Conservation (phyloP, 805 yeast species). For the Kluyveromyces nonfermentans region DNA sequence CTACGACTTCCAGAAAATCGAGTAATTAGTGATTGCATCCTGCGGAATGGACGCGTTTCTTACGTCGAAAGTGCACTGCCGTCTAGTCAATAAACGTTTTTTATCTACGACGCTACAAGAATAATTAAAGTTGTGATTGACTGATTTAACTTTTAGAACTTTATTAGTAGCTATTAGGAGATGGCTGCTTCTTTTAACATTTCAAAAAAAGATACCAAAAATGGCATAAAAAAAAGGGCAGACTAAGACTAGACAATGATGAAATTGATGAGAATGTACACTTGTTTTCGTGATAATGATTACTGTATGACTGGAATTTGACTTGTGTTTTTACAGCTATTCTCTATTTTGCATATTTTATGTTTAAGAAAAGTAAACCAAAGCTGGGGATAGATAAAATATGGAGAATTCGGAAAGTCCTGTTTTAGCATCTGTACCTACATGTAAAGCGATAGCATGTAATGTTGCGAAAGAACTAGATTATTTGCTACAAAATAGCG, state of each 20-base stretch:
- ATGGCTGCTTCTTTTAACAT: no score
- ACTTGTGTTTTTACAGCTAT: no score
- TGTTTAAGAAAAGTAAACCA: not conserved
- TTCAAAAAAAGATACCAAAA: no score
- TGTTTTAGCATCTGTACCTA: not conserved
- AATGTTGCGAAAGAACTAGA: constrained; percentile 8
- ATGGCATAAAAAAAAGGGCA: no score
- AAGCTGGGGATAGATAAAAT: not conserved
- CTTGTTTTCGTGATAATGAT: no score
- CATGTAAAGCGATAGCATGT: not conserved
- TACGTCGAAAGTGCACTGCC: constrained; percentile 19
- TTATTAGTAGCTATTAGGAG: no score
- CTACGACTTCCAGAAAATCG: constrained; percentile 30
- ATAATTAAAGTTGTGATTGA: no score
- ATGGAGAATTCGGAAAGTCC: not conserved
- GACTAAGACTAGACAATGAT: no score
- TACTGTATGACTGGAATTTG: no score
- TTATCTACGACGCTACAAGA: not conserved
- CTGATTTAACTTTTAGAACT: no score
- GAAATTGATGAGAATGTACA: no score
- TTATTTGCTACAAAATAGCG: constrained; percentile 11
- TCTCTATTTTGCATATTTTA: no score
- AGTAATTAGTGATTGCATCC: constrained; percentile 55
- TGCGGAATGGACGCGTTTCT: constrained; percentile 54
- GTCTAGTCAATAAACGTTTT: not conserved